Evolutionary conservation across 2,329 filamentous ascomycete species (phyloP), one percentile per base, ranked within the genome.

Genomic region (Phyllosticta citriasiana): DNA sequence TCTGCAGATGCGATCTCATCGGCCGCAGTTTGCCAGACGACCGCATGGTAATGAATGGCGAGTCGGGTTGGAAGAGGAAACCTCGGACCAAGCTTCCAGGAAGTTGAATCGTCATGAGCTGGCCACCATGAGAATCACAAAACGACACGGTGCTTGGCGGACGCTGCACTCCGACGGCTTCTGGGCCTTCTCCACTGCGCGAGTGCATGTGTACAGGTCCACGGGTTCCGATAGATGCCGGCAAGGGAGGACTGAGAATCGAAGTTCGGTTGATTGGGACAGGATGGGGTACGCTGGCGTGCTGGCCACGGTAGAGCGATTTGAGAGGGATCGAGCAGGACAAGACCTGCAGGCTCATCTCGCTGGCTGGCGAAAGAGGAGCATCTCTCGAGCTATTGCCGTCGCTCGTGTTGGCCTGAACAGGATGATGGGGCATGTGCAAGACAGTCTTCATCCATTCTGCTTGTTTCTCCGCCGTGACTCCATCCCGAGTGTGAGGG

Each of bases 71-170:
- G 64, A 95, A 83, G 5, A 96, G 71, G 62, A 91, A 89, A 14
- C 94, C 94, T 57, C 93, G 84, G 22, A 97, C 92, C 47, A 99
- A 82, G 65, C 88, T 93, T 9, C 92, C 91, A 3, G 88, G 86
- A 68, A 90, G 87, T 12, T 88, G 84, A 7, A 61, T 40, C 25
- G 33, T 10, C 10, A 40, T 40, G 14, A 40, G 14, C 33, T 40
- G 33, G 10, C 33, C 33, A 40, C 33, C 33, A 16, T 40, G 33
- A 16, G 33, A 40, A 40, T 40, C 33, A 16, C 33, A 5, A 40
- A 40, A 16, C 10, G 33, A 40, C 33, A 14, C 14, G 33, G 33
- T 16, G 33, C 33, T 40, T 4, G 57, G 60, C 4, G 55, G 50
- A 59, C 83, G 74, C 77, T 86, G 73, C 69, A 94, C 89, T 66